These are phyloP conservation scores for Phoma sp. DNA, from an alignment of 2,329 filamentous ascomycete species.

Conservation along the genomic window DNA sequence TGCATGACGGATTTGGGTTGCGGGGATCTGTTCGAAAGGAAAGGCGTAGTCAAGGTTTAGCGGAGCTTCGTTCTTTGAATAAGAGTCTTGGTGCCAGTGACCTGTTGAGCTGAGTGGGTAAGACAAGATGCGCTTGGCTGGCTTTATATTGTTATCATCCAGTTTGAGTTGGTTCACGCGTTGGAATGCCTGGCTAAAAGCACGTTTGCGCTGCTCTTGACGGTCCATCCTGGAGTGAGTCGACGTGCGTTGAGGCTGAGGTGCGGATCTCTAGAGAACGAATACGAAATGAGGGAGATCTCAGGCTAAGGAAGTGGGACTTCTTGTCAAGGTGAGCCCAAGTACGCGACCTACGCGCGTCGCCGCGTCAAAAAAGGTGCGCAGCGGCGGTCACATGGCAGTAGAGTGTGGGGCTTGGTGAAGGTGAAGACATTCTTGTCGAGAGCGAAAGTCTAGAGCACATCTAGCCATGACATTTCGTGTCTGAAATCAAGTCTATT, in stretches of 20 bases:
- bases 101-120: neutral
- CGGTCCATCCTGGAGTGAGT: conserved; percentile 4
- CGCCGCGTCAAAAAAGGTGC: neutral
- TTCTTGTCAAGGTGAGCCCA: neutral
- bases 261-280: too few relatives aligned
- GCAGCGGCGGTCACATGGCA: neutral
- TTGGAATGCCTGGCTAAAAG: conserved; percentile 27
- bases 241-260: neutral
- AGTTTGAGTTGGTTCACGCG: neutral
- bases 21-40: neutral
- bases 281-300: too few relatives aligned
- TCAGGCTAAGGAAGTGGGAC: too few relatives aligned
- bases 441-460: neutral
- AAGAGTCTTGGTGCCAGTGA: neutral
- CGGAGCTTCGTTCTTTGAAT: conserved; percentile 15
- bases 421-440: conserved; percentile 7
- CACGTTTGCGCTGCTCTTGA: conserved; percentile 24
- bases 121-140: conserved; percentile 5
- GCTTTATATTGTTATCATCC: neutral
- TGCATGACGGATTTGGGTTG: conserved; percentile 5
- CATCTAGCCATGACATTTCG: neutral
- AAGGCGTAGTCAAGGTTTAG: neutral
- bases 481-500: neutral
- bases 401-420: neutral
- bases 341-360: conserved; percentile 9